Percentiles rank a stretch among this genome's conserved stretches.
These are phyloP conservation scores for Didymella sp. DNA, from an alignment of 2,329 filamentous ascomycete genomes.

Conservation along the genomic window DNA sequence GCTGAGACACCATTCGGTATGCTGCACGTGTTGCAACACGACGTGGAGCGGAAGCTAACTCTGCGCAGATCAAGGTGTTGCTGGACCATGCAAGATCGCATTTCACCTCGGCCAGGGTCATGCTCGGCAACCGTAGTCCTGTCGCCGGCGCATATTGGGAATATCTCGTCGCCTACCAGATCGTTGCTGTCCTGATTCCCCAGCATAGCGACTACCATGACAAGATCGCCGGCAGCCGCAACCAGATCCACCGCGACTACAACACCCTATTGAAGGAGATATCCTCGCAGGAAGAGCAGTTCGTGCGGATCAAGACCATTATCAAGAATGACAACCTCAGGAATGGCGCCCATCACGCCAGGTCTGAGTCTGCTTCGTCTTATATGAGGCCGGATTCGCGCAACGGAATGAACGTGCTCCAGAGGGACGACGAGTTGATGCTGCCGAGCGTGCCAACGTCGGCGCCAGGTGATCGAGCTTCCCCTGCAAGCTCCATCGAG, in stretches of 20 bases:
- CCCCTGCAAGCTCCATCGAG: slow-evolving; percentile 30
- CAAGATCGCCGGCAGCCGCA: slow-evolving; percentile 64
- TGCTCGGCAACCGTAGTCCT: slow-evolving; percentile 54
- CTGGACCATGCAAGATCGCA: slow-evolving; percentile 52
- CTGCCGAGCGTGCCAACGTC: slow-evolving; percentile 42
- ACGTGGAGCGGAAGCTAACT: slow-evolving; percentile 24
- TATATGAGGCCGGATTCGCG: slow-evolving; percentile 24
- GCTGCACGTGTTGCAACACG: background rate
- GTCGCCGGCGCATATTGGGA: slow-evolving; percentile 81
- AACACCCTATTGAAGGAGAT: slow-evolving; percentile 39
- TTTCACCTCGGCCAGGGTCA: slow-evolving; percentile 61
- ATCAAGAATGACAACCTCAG: slow-evolving; percentile 61
- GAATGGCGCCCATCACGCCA: slow-evolving; percentile 59
- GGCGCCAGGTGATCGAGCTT: slow-evolving; percentile 27
- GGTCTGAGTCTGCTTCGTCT: slow-evolving; percentile 23
- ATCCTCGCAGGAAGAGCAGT: slow-evolving; percentile 51
- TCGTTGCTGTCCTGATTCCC: slow-evolving; percentile 78
- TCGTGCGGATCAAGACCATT: slow-evolving; percentile 57
- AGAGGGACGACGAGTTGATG: slow-evolving; percentile 46
- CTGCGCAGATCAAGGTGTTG: slow-evolving; percentile 49
- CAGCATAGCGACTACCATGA: slow-evolving; percentile 74
- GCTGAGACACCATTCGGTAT: slow-evolving; percentile 41
- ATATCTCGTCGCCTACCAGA: slow-evolving; percentile 81
- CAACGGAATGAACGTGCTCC: slow-evolving; percentile 23
- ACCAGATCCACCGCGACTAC: slow-evolving; percentile 59